Base-by-base conservation (phyloP, 352 stramenopile genomes). In the Phytophthora brassicae region DNA sequence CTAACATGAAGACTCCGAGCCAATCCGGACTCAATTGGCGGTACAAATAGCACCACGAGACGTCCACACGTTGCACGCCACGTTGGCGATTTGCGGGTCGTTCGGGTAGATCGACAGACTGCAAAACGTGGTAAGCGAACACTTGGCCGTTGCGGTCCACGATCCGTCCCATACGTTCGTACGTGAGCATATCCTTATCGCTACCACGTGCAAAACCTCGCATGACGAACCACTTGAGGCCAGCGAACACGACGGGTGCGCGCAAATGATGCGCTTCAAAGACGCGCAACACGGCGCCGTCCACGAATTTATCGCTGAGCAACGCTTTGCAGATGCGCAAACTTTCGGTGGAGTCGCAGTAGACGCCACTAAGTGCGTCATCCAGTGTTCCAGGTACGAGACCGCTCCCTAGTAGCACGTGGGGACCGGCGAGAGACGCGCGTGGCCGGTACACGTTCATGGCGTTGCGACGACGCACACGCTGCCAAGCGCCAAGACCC, bases 121-220 rank as follows among this genome's bases (percentile, higher is more conserved):
- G 74, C 19, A 86, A 54, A 29, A 73, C 76, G 56, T 88, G 71
- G 65, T 88, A 88, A 11, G 70, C 73, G 60, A 88, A 88, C 54
- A 70, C 60, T 52, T 83, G 65, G 7, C 74, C 75, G 8, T 68
- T 52, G 23, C 60, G 67, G 58, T 86, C 78, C 24, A 84, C 65
- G 45, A 88, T 85, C 55, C 74, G 74, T 1, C 78, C 78, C 71
- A 88, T 85, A 54, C 76, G 75, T 52, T 88, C 78, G 60, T 82
- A 88, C 20, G 68, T 72, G 42, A 86, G 72, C 53, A 70, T 48
- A 42, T 88, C 78, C 46, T 79, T 77, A 58, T 88, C 75, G 43
- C 66, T 67, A 14, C 66, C 29, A 8, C 66, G 65, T 14, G 67
- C 63, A 22, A 73, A 60, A 35, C 63, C 66, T 31, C 79, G 72